phyloP scores from a whole-genome alignment of 202 grass and related monocot species.

The Cymbopogon flexuosus region DNA sequence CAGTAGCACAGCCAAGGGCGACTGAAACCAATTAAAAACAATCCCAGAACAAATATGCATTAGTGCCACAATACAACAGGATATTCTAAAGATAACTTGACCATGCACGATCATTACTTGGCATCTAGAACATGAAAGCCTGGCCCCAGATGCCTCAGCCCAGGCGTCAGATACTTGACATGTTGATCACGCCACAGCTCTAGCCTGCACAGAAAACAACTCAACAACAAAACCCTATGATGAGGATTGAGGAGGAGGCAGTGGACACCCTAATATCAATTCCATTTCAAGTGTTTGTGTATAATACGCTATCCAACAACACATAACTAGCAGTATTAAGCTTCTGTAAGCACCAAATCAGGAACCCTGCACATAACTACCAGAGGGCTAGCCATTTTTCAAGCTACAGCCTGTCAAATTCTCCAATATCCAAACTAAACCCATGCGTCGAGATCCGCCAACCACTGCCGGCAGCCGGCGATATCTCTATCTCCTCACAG shows the following conservation, averaged over 20 bases:
- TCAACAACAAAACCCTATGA: neutral
- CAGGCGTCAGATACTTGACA: constrained; percentile 59
- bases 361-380: neutral
- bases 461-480: neutral
- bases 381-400: neutral
- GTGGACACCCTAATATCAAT: neutral
- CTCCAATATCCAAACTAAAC: neutral
- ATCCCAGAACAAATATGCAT: neutral
- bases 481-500: neutral
- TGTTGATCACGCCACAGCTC: constrained; percentile 78
- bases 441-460: neutral
- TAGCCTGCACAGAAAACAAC: constrained; percentile 47
- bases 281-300: neutral
- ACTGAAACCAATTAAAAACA: constrained; percentile 41
- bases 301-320: neutral
- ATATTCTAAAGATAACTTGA: constrained; percentile 15
- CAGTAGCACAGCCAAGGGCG: constrained; percentile 97
- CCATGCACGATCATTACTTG: constrained; percentile 43
- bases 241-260: neutral
- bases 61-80: neutral
- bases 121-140: constrained; percentile 81
- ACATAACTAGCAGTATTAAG: constrained; percentile 1
- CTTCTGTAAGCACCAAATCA: neutral
- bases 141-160: constrained; percentile 54
- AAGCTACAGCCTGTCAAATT: neutral